Evolutionary conservation across 768 basidiomycete genomes (phyloP), one percentile per base, ranked within the genome.

Genomic region (Lentinula aciculospora): DNA sequence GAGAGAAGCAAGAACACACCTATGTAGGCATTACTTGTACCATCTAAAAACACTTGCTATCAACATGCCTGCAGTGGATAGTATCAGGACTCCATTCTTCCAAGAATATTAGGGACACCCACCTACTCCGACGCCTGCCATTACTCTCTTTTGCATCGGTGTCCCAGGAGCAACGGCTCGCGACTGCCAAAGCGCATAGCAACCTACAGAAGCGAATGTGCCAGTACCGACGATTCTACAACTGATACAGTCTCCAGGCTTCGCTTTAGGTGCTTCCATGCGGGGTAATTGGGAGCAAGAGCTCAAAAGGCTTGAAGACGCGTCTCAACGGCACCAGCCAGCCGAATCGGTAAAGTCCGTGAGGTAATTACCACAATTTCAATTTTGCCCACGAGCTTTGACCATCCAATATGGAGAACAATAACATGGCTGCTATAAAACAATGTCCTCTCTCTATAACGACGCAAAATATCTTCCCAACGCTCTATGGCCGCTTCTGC

Each of bases 191-290:
- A 91, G 69, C 2, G 89, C 87, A 65, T 91, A 89, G 25, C 84
- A 60, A 4, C 89, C 88, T 4, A 83, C 78, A 3, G 78, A 78
- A 21, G 77, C 81, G 4, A 90, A 77, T 1, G 84, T 82, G 29
- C 74, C 82, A 0, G 86, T 80, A 19, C 88, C 88, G 39, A 88
- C 79, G 55, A 90, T 72, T 40, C 81, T 81, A 67, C 89, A 91
- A 1, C 85, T 77, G n/a, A 88, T 64, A 60, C 88, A 91, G 40
- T 89, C 85, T 47, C 76, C 15, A 39, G 25, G 42, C 15, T 42
- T 31, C 28, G 45, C n/a, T 29, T 29, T 31, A 3, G 32, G 5
- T 21, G 8, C 45, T 25, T 57, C 56, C 56, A 57, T 57, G 39
- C 31, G 27, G 10, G 15, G 4, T 44, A 28, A 28, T 44, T 17